phyloP scores from a whole-genome alignment of 306 rosid genomes.

The Fragaria iinumae region DNA sequence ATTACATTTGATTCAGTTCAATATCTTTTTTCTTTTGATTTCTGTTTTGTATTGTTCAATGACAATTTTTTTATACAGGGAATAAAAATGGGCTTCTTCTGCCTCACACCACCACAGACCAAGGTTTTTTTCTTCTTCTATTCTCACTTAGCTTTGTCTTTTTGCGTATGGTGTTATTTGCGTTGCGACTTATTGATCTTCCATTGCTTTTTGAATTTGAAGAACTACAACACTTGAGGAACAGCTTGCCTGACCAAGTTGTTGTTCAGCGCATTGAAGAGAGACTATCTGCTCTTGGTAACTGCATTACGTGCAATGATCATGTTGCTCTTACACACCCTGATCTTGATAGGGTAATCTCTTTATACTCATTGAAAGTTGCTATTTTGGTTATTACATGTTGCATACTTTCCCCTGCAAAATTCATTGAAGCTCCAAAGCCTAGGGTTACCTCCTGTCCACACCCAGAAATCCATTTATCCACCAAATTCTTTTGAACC shows the following conservation, averaged over 20 bases:
- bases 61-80: conserved; percentile 37
- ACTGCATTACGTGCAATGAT: conserved; percentile 92
- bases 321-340: conserved; percentile 93
- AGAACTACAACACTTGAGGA: conserved; percentile 96
- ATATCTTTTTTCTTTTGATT: background rate
- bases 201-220: conserved; percentile 19
- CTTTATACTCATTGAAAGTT: background rate
- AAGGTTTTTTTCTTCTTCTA: conserved; percentile 39
- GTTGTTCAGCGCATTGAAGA: conserved; percentile 92
- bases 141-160: background rate
- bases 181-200: background rate
- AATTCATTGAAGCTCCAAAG: background rate
- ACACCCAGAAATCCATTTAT: background rate
- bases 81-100: conserved; percentile 94
- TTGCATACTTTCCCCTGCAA: background rate
- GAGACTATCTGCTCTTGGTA: conserved; percentile 87
- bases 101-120: conserved; percentile 94
- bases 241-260: conserved; percentile 89
- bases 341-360: conserved; percentile 82
- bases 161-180: background rate
- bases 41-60: background rate
- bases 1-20: conserved; percentile 1
- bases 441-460: background rate
- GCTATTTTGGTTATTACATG: background rate
- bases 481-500: background rate